Percentiles rank a stretch among this genome's conserved stretches.
phyloP scores from a whole-genome alignment of 1,284 basidiomycete genomes.

The Rhodotorula mucilaginosa region DNA sequence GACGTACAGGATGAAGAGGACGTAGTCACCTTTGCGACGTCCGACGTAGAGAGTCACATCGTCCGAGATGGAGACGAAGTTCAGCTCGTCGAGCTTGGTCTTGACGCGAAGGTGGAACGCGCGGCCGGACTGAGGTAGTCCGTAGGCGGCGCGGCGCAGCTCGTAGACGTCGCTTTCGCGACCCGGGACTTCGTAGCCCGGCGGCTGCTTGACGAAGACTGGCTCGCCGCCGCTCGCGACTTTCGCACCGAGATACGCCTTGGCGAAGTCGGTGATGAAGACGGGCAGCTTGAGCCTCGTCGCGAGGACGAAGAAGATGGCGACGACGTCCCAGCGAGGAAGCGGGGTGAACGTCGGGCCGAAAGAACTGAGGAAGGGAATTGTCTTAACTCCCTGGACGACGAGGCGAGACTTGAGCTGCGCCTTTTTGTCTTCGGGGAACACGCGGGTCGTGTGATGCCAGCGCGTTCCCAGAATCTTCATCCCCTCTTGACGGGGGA shows the following conservation, averaged over 20 bases:
- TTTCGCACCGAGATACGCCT: not conserved
- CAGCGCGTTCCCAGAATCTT: not conserved
- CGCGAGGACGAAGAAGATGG: slow-evolving; percentile 3
- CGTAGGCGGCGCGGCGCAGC: not conserved
- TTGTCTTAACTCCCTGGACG: not conserved
- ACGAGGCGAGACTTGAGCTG: slow-evolving; percentile 3
- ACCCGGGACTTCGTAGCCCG: not conserved
- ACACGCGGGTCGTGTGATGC: not conserved
- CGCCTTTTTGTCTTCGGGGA: not conserved
- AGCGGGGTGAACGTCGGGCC: not conserved
- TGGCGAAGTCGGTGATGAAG: slow-evolving; percentile 8
- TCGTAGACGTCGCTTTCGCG: not conserved
- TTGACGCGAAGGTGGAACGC: not conserved
- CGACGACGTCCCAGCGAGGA: not conserved
- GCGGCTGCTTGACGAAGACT: not conserved
- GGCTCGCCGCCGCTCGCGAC: not conserved
- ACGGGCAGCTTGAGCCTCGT: not conserved
- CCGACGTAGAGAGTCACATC: slow-evolving; percentile 4
- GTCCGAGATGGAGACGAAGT: not conserved
- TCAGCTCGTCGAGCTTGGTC: not conserved
- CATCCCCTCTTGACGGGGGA: not conserved
- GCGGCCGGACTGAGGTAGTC: not conserved
- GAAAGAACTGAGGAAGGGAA: slow-evolving; percentile 5
- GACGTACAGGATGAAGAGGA: not conserved
- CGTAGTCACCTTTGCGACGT: not conserved